phyloP scores from a whole-genome alignment of 345 rosid genomes.

The Corchorus capsularis region DNA sequence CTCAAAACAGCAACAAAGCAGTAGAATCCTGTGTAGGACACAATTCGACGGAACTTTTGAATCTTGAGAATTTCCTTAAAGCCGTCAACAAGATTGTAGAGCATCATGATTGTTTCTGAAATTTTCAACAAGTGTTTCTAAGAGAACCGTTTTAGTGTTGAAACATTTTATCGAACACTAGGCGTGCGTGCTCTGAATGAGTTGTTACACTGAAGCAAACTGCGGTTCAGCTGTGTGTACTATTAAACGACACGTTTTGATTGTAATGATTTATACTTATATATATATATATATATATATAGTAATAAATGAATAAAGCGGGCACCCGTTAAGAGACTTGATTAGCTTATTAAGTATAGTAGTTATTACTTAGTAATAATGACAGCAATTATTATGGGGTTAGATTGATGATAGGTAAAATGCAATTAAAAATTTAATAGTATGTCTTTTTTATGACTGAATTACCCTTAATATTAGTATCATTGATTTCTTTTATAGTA shows the following conservation, averaged over 20 bases:
- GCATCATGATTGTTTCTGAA: conserved; percentile 31
- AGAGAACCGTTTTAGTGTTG: background rate
- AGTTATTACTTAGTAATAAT: too few species aligned
- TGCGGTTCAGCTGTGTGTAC: background rate
- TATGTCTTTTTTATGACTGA: too few species aligned
- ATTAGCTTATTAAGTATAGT: too few species aligned
- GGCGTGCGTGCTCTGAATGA: background rate
- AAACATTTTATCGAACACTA: conserved; percentile 22
- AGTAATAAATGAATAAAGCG: too few species aligned
- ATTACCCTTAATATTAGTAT: too few species aligned
- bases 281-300: too few species aligned
- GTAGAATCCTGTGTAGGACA: conserved; percentile 74
- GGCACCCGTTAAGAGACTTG: too few species aligned
- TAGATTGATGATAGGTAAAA: too few species aligned
- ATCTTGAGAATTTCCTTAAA: conserved; percentile 66
- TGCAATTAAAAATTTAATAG: too few species aligned
- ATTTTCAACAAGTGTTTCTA: background rate
- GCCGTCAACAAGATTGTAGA: conserved; percentile 42
- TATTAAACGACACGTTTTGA: background rate
- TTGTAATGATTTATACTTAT: too few species aligned
- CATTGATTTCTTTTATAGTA: too few species aligned
- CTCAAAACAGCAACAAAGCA: conserved; percentile 57
- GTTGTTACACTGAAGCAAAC: background rate
- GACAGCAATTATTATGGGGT: too few species aligned
- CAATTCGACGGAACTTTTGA: conserved; percentile 75